Conservation (phyloP, 495 filamentous ascomycete species). For the Penicillium crystallinum region DNA sequence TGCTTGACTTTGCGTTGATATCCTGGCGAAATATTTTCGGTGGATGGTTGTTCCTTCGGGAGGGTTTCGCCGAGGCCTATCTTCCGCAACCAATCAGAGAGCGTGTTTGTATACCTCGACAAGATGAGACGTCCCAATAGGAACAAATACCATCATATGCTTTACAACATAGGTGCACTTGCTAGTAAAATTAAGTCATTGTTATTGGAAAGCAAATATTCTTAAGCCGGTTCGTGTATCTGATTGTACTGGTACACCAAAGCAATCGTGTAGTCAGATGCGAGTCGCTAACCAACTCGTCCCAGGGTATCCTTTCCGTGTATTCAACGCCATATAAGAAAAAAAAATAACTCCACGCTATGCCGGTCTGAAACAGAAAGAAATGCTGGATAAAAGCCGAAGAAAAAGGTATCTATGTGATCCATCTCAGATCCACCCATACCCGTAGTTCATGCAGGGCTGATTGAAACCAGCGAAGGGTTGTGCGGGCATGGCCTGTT, state of each 20-base stretch:
- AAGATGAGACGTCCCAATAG: no score
- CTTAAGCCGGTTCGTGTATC: background rate
- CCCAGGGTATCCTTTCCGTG: slow-evolving; percentile 31
- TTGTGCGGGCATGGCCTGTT: slow-evolving; percentile 27
- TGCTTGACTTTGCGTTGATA: slow-evolving; percentile 1
- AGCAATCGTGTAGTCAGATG: background rate
- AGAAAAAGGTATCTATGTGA: background rate
- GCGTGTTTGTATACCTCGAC: background rate
- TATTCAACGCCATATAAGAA: slow-evolving; percentile 11
- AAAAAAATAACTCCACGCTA: slow-evolving; percentile 35
- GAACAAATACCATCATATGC: background rate
- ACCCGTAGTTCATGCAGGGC: slow-evolving; percentile 39
- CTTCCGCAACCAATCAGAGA: slow-evolving; percentile 4
- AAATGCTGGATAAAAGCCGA: slow-evolving; percentile 5
- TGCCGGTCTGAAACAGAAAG: slow-evolving; percentile 23
- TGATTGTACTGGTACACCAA: slow-evolving; percentile 1
- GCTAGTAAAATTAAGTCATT: background rate
- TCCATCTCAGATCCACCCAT: slow-evolving; percentile 35
- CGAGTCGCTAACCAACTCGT: slow-evolving; percentile 3
- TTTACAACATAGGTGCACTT: background rate
- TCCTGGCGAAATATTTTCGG: slow-evolving; percentile 13
- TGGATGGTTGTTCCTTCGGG: slow-evolving; percentile 11
- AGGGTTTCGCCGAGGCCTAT: slow-evolving; percentile 4
- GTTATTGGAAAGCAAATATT: background rate
- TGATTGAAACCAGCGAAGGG: slow-evolving; percentile 29